phyloP scores from a whole-genome alignment of 208 protist species.

The Wallacemonas sp. region DNA sequence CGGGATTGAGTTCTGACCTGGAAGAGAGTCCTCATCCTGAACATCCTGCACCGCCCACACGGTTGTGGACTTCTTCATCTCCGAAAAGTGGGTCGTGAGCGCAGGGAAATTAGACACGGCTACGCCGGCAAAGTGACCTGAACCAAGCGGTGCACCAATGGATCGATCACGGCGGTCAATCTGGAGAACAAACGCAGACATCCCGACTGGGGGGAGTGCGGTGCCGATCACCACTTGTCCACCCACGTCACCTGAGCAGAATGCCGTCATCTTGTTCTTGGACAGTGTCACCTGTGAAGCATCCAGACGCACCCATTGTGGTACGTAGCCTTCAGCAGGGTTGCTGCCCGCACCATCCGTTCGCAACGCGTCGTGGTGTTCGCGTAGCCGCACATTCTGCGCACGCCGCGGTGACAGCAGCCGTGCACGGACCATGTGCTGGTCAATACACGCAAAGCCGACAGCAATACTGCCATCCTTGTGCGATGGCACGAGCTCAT shows the following conservation, averaged over 20 bases:
- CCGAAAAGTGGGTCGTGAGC: constrained; percentile 51
- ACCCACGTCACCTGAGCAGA: constrained; percentile 56
- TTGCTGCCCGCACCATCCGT: not conserved
- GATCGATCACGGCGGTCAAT: constrained; percentile 62
- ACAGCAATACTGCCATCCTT: constrained; percentile 23
- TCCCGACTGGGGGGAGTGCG: constrained; percentile 53
- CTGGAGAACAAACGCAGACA: constrained; percentile 76
- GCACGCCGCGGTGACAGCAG: constrained; percentile 36
- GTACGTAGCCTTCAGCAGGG: constrained; percentile 37
- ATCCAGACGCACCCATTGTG: constrained; percentile 65
- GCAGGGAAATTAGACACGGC: constrained; percentile 50
- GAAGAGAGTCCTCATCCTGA: constrained; percentile 82
- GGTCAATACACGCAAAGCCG: constrained; percentile 61
- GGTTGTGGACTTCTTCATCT: constrained; percentile 41
- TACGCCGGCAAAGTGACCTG: constrained; percentile 89
- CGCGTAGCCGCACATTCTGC: constrained; percentile 16
- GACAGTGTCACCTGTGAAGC: constrained; percentile 49
- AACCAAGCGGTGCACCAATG: constrained; percentile 65
- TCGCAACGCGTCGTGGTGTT: not conserved
- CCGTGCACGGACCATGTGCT: constrained; percentile 39
- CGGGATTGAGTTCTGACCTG: constrained; percentile 64
- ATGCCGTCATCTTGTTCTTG: constrained; percentile 58
- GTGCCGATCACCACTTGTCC: constrained; percentile 77
- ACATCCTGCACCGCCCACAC: constrained; percentile 91
- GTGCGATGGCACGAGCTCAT: constrained; percentile 31